phyloP scores from a whole-genome alignment of 2,329 filamentous ascomycete genomes.

The Colletotrichum liriopes region DNA sequence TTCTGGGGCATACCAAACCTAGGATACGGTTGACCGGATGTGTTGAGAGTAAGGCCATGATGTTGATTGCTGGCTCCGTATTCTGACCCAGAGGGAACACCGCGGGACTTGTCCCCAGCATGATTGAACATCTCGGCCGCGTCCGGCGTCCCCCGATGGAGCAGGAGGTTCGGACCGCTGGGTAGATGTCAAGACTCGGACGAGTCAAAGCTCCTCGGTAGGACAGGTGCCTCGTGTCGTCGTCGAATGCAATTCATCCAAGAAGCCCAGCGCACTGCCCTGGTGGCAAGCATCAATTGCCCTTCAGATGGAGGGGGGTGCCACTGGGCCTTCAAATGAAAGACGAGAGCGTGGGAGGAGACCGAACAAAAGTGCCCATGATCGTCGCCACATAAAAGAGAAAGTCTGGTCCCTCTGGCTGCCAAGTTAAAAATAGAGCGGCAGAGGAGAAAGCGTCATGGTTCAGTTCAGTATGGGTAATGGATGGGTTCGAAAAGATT shows the following conservation, averaged over 20 bases:
- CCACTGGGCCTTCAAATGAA: conserved; percentile 50
- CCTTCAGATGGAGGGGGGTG: conserved; percentile 31
- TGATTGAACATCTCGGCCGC: conserved; percentile 58
- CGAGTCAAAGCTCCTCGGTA: conserved; percentile 57
- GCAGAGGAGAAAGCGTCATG: conserved; percentile 44
- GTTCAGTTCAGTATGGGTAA: conserved; percentile 40
- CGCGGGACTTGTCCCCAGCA: conserved; percentile 51
- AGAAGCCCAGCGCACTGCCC: conserved; percentile 44
- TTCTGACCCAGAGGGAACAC: conserved; percentile 47
- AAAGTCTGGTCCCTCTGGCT: conserved; percentile 34
- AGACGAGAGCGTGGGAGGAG: conserved; percentile 51
- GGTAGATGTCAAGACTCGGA: conserved; percentile 55
- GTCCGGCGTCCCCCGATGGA: conserved; percentile 51
- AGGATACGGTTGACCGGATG: conserved; percentile 52
- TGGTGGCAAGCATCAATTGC: conserved; percentile 50
- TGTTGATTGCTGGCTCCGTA: conserved; percentile 26
- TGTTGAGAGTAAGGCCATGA: conserved; percentile 47
- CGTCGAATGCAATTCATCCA: conserved; percentile 43
- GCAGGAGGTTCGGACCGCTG: conserved; percentile 52
- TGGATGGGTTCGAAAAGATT: conserved; percentile 37
- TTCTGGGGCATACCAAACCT: conserved; percentile 51
- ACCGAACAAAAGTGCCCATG: conserved; percentile 56
- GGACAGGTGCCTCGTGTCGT: conserved; percentile 49
- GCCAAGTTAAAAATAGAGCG: conserved; percentile 43
- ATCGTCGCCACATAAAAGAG: conserved; percentile 51